Base-by-base conservation (phyloP, 148 eudicot genomes). In the Vaccinium macrocarpon region DNA sequence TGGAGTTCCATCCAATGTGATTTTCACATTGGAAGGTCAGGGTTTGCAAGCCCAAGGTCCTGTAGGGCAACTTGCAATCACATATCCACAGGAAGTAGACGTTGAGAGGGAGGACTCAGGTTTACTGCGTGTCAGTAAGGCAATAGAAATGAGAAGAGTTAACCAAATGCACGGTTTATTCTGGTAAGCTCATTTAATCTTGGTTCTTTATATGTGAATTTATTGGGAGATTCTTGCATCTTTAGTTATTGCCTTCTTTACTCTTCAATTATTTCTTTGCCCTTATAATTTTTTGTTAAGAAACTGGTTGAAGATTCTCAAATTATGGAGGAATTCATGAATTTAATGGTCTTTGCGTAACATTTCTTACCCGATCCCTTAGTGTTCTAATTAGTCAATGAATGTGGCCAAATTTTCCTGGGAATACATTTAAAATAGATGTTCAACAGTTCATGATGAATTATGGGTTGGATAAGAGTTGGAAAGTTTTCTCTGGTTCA, bases 151-250 rank as follows among this genome's bases (percentile, higher is more conserved):
- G 29, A 87, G 95, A 87, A 90, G 95, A 86, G 99, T 98, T 19
- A 94, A 91, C 83, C 94, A 96, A 90, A 94, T 94, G 98, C 99
- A 96, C 85, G 99, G 99, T 49, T 89, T 96, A 82, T 94, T 96
- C 92, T 91, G 99, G 99, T 94, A 88, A 42, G 42, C 29, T 78
- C 21, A 23, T 8, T 48, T 57, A 19, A 19, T 38, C 27, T 50
- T 8, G 62, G 64, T 48, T 76, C 53, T 49, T 38, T 55, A 1
- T 38, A 35, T 48, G 29, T 23, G 6, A 32, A 70, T 35, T 85
- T 5, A n/a, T 82, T 42, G 4, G 64, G 52, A 76, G 46, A 70
- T 29, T 85, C 23, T 2, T 75, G 14, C 27, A 35, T 51, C 75
- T 13, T 80, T 1, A n/a, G 50, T 76, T 48, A 14, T 51, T 71